Base-by-base conservation (phyloP, 176 grass and related monocot genomes). In the Bolboschoenus planiculmis region DNA sequence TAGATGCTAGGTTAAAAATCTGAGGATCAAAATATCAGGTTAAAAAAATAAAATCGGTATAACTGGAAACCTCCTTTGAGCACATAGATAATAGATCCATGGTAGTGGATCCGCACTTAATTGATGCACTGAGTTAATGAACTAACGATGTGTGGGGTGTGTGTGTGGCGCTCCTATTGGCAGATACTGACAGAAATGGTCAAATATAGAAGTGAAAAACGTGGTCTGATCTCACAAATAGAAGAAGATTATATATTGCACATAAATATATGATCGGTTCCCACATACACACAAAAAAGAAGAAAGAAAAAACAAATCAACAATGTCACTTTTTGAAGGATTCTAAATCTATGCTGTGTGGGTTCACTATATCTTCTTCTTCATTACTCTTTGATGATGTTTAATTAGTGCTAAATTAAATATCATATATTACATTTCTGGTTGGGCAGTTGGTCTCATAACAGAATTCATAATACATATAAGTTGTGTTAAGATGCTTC, bases 61-160 rank as follows among this genome's bases (percentile, higher is more conserved):
- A 72, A 71, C 37, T 8, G 36, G 2, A 71, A 71, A 71, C 35
- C 20, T 23, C 36, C 36, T 43, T 71, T 71, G 0, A 40, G 15
- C 16, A 42, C 35, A 70, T 70, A 70, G 64, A 68, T 68, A 65
- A 1, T 62, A 13, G 36, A 26, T 44, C 37, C 11, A 23, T 44
- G 67, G 39, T 15, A 73, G 68, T 73, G 68, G 68, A 73, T 46
- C 68, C 9, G 68, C 68, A 47, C 23, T 73, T 47, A 21, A 73
- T 73, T 47, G 40, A 73, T 73, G 36, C 68, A 14, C 68, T 26
- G 37, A 73, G n/a, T 23, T 23, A 26, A 14, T 73, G 40, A 73
- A 47, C 9, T 29, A 27, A 47, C 47, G 1, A 34, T 64, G 61
- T n/a, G n/a, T n/a, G 50, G 7, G 50, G 50, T 53, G 39, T 46